Percentiles rank a stretch among this genome's conserved stretches.
Evolutionary conservation across 2,329 filamentous ascomycete genomes (phyloP).

Genomic region (Ceratocystis papillata): DNA sequence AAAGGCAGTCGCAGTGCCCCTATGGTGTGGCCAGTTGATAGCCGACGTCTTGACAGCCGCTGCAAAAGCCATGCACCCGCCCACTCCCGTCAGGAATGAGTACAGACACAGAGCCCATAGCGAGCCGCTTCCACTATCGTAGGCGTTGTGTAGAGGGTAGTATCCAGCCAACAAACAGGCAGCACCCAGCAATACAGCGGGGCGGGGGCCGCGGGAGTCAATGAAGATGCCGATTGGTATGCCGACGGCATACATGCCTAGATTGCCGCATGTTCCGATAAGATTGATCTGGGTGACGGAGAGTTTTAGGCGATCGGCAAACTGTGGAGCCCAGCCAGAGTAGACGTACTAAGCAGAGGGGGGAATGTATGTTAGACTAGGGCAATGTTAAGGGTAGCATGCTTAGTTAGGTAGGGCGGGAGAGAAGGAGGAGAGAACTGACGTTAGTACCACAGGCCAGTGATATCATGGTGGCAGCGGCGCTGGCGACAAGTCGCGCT

Average conservation of each 20-base stretch:
- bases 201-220: constrained; percentile 68
- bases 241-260: constrained; percentile 89
- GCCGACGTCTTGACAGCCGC: constrained; percentile 78
- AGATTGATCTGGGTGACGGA: constrained; percentile 89
- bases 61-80: constrained; percentile 83
- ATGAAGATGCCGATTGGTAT: constrained; percentile 83
- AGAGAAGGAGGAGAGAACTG: constrained; percentile 30
- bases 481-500: constrained; percentile 67
- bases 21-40: constrained; percentile 80
- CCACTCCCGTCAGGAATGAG: constrained; percentile 74
- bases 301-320: constrained; percentile 73
- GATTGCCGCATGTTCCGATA: constrained; percentile 72
- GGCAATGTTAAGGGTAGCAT: neutral
- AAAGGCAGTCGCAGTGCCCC: constrained; percentile 89
- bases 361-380: constrained; percentile 18
- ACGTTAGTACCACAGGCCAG: constrained; percentile 91
- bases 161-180: constrained; percentile 68
- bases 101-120: constrained; percentile 62
- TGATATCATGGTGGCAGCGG: constrained; percentile 73
- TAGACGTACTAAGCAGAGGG: constrained; percentile 68
- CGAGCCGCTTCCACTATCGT: constrained; percentile 54
- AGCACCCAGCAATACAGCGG: constrained; percentile 65
- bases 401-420: too few relatives aligned
- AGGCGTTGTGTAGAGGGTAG: constrained; percentile 72
- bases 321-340: constrained; percentile 94